Conservation (phyloP, 768 basidiomycete genomes). For the Boletus sp. region DNA sequence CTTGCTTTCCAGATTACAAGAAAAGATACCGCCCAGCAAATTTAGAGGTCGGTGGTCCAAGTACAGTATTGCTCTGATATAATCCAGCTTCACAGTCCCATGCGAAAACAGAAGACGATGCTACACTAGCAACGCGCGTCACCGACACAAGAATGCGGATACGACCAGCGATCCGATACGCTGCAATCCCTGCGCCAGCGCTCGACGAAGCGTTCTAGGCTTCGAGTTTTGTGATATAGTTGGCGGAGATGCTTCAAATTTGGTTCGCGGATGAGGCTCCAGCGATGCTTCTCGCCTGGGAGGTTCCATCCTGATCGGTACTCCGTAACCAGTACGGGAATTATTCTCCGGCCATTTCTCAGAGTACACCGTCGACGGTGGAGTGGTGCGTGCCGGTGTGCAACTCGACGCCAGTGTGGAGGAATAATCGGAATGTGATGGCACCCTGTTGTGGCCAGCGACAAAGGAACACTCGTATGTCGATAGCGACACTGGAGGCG, state of each 20-base stretch:
- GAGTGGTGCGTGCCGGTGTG: slow-evolving; percentile 30
- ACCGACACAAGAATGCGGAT: slow-evolving; percentile 32
- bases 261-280: slow-evolving; percentile 19
- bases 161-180: slow-evolving; percentile 31
- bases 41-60: slow-evolving; percentile 8
- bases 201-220: slow-evolving; percentile 22
- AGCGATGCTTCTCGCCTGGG: slow-evolving; percentile 21
- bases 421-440: slow-evolving; percentile 24
- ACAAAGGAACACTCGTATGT: slow-evolving; percentile 23
- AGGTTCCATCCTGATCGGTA: slow-evolving; percentile 24
- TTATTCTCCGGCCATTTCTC: slow-evolving; percentile 30
- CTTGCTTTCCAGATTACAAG: slow-evolving; percentile 13
- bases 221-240: slow-evolving; percentile 25
- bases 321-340: slow-evolving; percentile 23
- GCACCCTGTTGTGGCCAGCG: slow-evolving; percentile 15
- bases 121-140: slow-evolving; percentile 13
- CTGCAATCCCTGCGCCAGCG: slow-evolving; percentile 24
- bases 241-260: slow-evolving; percentile 17
- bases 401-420: slow-evolving; percentile 27
- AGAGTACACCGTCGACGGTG: slow-evolving; percentile 30
- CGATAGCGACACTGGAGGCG: slow-evolving; percentile 28
- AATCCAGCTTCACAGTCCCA: slow-evolving; percentile 27
- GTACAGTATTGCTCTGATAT: slow-evolving; percentile 25
- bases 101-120: slow-evolving; percentile 10
- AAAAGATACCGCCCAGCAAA: slow-evolving; percentile 6